Percentiles rank a stretch among this genome's conserved stretches.
phyloP scores from a whole-genome alignment of 176 grass and related monocot species.

The Urochloa ruziziensis region DNA sequence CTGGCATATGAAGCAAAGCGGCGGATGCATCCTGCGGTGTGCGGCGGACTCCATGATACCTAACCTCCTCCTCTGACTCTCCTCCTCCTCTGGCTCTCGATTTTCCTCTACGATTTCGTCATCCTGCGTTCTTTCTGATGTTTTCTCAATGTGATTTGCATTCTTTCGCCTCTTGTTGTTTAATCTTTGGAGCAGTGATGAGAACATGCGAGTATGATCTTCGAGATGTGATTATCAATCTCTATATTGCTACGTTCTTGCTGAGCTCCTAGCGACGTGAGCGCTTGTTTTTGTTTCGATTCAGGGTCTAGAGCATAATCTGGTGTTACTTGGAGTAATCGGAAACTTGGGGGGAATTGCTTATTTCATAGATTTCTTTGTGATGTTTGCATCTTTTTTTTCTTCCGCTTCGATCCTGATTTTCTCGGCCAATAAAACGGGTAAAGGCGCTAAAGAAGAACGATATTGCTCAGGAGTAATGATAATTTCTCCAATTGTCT shows the following conservation, averaged over 20 bases:
- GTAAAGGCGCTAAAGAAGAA: too few relatives aligned
- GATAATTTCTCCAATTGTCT: neutral
- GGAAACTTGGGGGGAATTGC: too few relatives aligned
- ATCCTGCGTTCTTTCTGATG: neutral
- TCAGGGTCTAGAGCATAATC: neutral
- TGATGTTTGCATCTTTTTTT: neutral
- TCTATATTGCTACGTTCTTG: conserved; percentile 73
- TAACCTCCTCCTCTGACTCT: too few relatives aligned
- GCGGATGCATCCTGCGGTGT: neutral
- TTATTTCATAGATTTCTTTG: neutral
- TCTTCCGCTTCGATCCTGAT: neutral
- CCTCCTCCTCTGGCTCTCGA: neutral
- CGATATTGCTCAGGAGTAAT: too few relatives aligned
- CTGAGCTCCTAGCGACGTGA: conserved; percentile 39
- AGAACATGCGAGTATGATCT: conserved; percentile 54
- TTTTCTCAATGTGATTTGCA: neutral
- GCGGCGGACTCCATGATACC: neutral
- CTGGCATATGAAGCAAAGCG: accelerated
- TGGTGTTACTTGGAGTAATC: neutral
- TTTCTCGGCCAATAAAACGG: too few relatives aligned
- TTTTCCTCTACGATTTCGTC: neutral
- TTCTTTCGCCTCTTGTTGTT: neutral
- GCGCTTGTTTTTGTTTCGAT: neutral
- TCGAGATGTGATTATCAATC: conserved; percentile 42
- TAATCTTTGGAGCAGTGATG: conserved; percentile 42